Evolutionary conservation across 805 yeast genomes (phyloP), one percentile per base, ranked within the genome.

Genomic region (Myxozyma neotropica): DNA sequence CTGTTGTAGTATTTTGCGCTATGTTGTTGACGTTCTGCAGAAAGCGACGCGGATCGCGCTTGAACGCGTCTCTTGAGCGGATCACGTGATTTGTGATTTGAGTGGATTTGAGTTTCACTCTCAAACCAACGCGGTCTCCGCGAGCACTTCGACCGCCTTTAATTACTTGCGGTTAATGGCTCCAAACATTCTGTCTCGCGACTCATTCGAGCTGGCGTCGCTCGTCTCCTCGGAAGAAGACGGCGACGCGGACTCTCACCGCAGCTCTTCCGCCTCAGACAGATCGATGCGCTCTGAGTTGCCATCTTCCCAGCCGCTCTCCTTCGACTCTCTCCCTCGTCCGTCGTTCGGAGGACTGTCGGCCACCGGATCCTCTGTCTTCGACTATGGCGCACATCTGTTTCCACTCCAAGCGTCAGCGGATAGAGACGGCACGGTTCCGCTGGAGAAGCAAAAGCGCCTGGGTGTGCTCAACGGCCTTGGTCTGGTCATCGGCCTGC

Each of bases 401-500:
- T 62, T 62, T 39, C 65, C 68, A 31, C 55, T 70, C 21, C 60
- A 70, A 13, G 70, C 74, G 19, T 55, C 71, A 23, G 44, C 61
- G 24, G 70, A 64, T 42, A 33, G 53, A 42, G 52, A 40, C 51
- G 58, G 58, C 19, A 44, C 66, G 19, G 58, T 59, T 23, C 70
- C 72, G 17, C 58, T 71, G 38, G 74, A 72, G 56, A 71, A 57
- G 59, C 61, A 64, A 55, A 56, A 57, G 53, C 57, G 57, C 26
- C 43, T 61, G 27, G 59, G 66, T 17, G 57, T 64, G 31, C 12
- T 57, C 15, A 72, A 74, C 55, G 79, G 80, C 7, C 67, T 76
- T 24, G 72, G 73, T 1, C 68, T 76, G 13, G 78, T 77, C 2
- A 65, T 76, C 23, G 79, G 79, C 4, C 68, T 76, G n/a, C 78